These are phyloP conservation scores for Calonectria hongkongensis DNA, from an alignment of 2,329 filamentous ascomycete species.

Conservation along the genomic window DNA sequence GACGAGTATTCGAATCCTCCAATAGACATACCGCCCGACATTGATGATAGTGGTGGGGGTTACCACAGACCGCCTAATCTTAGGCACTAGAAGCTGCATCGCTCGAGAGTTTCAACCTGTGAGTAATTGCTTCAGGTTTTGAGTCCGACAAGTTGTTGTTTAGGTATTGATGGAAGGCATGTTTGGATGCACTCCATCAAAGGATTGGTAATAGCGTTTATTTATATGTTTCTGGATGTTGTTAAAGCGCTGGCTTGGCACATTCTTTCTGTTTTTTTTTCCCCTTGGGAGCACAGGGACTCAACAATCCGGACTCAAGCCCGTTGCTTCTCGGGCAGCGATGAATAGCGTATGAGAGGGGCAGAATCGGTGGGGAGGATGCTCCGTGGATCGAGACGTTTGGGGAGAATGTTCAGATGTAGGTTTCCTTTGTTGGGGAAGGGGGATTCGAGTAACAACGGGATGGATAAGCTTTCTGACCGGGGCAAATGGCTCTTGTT, in stretches of 20 bases:
- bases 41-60: slow-evolving; percentile 38
- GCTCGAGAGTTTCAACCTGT: slow-evolving; percentile 5
- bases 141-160: neutral
- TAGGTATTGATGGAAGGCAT: slow-evolving; percentile 15
- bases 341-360: slow-evolving; percentile 38
- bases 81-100: slow-evolving; percentile 40
- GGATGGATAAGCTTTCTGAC: slow-evolving; percentile 21
- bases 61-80: slow-evolving; percentile 41
- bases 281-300: neutral
- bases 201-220: slow-evolving; percentile 4
- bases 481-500: slow-evolving; percentile 19
- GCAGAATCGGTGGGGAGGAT: slow-evolving; percentile 55
- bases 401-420: slow-evolving; percentile 3
- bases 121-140: neutral
- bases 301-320: neutral
- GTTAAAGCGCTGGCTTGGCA: neutral
- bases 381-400: slow-evolving; percentile 41
- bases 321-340: slow-evolving; percentile 15
- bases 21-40: slow-evolving; percentile 38
- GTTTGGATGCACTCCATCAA: neutral
- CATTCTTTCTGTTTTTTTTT: neutral
- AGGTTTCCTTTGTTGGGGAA: slow-evolving; percentile 12
- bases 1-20: slow-evolving; percentile 52
- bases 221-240: slow-evolving; percentile 25
- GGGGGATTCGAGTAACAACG: slow-evolving; percentile 3